Evolutionary conservation across 495 filamentous ascomycete species (phyloP), one percentile per base, ranked within the genome.

Genomic region (Penicillium mononematosum): DNA sequence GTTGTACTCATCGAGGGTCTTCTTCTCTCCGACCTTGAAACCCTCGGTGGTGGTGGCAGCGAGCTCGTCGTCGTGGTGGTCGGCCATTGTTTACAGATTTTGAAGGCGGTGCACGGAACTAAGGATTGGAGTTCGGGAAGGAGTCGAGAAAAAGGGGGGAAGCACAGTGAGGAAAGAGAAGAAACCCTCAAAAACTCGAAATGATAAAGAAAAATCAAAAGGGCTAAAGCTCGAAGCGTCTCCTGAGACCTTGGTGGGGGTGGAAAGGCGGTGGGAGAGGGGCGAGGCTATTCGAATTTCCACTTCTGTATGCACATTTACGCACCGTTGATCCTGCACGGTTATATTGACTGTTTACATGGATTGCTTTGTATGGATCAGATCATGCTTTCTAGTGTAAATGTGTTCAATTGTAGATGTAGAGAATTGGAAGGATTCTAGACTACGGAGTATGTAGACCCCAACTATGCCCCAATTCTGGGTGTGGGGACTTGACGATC

Each of bases 1-100:
- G 58, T 88, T 76, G 75, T 96, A 96, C 73, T 96, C 91, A 54
- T 91, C 86, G 61, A 98, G 81, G 58, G 90, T 92, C 83, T 97
- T 96, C 85, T 96, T 96, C 83, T 96, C 91, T 61, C 91, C 91
- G 61, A 97, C 87, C 82, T 94, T 96, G 86, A 95, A 98, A 64
- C 94, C 93, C 78, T 92, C 86, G 56, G 91, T 96, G 70, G 83
- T 81, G 77, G 91, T 85, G 68, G 93, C 89, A 62, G 85, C 71
- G 58, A 96, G 85, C 63, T 98, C 94, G 48, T 96, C 90, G 0
- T 96, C 88, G 64, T 83, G 73, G 52, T 84, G 73, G 53, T 84
- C 82, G 53, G 88, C 75, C 91, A 95, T 95, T 68, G 65, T 77
- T 67, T 61, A 24, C 48, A 50, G 58, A 51, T 55, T 50, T 38